Evolutionary conservation across 148 eudicot species (phyloP).

Genomic region (Heliosperma pusillum): DNA sequence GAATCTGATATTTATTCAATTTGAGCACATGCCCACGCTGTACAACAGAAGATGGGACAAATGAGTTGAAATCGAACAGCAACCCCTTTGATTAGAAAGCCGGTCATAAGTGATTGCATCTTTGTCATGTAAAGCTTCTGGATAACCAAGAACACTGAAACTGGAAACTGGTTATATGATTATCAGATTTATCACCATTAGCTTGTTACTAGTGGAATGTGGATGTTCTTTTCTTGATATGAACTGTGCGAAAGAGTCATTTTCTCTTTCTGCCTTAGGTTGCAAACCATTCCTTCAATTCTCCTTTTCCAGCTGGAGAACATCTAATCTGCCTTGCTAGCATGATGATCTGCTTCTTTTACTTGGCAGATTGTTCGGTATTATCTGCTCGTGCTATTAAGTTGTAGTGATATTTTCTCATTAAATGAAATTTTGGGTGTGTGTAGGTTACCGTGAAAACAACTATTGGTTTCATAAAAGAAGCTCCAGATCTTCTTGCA

Average conservation of each 20-base stretch:
- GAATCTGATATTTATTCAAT: background rate
- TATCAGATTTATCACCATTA: too few species aligned
- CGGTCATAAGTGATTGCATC: background rate
- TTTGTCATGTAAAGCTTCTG: background rate
- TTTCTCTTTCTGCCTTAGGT: background rate
- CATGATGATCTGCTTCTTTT: background rate
- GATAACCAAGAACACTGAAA: background rate
- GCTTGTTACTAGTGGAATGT: background rate
- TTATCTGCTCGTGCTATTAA: background rate
- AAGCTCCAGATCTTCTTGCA: constrained; percentile 63
- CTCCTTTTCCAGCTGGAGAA: background rate
- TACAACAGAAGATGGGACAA: background rate
- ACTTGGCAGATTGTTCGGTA: background rate
- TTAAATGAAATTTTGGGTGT: constrained; percentile 7
- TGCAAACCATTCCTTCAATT: background rate
- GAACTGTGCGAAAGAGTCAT: background rate
- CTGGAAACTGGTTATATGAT: too few species aligned
- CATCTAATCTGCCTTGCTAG: background rate
- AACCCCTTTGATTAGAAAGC: background rate
- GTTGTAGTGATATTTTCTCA: background rate
- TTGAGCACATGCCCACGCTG: background rate
- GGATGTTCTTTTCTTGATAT: background rate
- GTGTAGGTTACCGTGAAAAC: constrained; percentile 59
- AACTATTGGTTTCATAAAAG: constrained; percentile 80
- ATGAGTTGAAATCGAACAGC: background rate